phyloP scores from a whole-genome alignment of 768 basidiomycete species.

The Solioccasus polychromus region DNA sequence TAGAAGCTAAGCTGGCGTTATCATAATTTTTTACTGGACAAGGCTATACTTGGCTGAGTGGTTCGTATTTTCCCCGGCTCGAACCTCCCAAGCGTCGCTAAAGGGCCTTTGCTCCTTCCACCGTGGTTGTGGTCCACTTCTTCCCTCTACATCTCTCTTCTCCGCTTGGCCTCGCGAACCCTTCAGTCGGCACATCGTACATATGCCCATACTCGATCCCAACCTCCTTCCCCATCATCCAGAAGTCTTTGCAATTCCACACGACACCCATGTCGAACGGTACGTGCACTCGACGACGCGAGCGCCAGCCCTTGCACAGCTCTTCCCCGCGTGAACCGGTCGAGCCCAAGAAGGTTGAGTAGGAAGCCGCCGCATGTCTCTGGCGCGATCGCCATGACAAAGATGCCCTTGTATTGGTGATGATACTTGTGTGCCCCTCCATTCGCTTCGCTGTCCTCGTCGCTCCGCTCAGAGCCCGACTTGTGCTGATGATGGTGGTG shows the following conservation, averaged over 20 bases:
- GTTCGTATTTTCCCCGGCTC: conserved; percentile 34
- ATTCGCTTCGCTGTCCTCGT: conserved; percentile 38
- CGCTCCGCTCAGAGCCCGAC: conserved; percentile 44
- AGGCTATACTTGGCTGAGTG: conserved; percentile 28
- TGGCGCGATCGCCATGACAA: conserved; percentile 31
- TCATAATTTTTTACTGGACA: no score
- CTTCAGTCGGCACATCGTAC: conserved; percentile 87
- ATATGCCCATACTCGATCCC: conserved; percentile 88
- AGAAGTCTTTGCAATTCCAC: conserved; percentile 90
- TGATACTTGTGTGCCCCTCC: conserved; percentile 40
- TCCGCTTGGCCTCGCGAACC: conserved; percentile 73
- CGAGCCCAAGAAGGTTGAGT: conserved; percentile 88
- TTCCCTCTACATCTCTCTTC: conserved; percentile 48
- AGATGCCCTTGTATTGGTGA: conserved; percentile 41
- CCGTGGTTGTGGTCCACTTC: conserved; percentile 45
- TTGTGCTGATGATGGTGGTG: conserved; percentile 34
- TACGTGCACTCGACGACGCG: conserved; percentile 50
- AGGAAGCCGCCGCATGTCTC: conserved; percentile 56
- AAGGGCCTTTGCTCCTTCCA: conserved; percentile 36
- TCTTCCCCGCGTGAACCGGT: conserved; percentile 89
- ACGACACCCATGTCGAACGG: conserved; percentile 86
- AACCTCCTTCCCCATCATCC: conserved; percentile 79
- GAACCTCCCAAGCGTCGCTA: conserved; percentile 35
- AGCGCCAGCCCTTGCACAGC: conserved; percentile 83
- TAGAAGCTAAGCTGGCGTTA: no score